Conservation (phyloP, 352 stramenopile genomes). For the Globisporangium polare region DNA sequence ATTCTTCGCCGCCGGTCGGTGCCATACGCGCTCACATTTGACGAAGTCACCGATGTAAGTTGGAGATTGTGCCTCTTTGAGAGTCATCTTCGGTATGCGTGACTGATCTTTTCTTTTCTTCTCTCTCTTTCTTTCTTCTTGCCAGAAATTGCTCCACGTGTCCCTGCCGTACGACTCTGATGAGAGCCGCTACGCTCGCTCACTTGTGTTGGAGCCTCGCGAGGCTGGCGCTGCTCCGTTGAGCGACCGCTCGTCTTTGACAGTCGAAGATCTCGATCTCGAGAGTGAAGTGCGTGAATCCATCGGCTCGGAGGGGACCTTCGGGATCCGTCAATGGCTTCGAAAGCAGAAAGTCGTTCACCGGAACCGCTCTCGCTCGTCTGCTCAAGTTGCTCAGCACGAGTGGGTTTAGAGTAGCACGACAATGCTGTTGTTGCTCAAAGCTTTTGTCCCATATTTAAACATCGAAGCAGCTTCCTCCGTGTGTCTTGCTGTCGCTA, state of each 20-base stretch:
- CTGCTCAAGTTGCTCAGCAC: slow-evolving; percentile 39
- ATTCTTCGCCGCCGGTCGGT: slow-evolving; percentile 73
- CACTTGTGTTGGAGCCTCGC: slow-evolving; percentile 68
- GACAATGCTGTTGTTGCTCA: background rate
- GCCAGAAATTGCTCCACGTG: slow-evolving; percentile 66
- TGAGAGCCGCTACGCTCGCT: slow-evolving; percentile 73
- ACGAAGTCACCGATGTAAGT: slow-evolving; percentile 63
- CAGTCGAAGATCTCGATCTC: slow-evolving; percentile 64
- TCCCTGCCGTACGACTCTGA: slow-evolving; percentile 64
- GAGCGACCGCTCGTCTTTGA: slow-evolving; percentile 43
- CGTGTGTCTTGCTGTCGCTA: background rate
- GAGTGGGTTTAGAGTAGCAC: slow-evolving; percentile 63
- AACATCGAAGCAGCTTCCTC: background rate
- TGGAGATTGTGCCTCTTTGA: background rate
- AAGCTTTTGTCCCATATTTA: slow-evolving; percentile 7
- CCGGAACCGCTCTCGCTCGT: slow-evolving; percentile 65
- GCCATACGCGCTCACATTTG: slow-evolving; percentile 56
- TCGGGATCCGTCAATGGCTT: slow-evolving; percentile 80
- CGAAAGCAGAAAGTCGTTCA: slow-evolving; percentile 82
- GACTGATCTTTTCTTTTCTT: background rate
- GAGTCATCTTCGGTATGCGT: background rate
- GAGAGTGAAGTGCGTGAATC: slow-evolving; percentile 77
- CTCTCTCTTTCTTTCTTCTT: background rate
- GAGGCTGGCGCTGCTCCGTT: slow-evolving; percentile 61
- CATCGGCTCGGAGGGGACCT: slow-evolving; percentile 68